Evolutionary conservation across 2,329 filamentous ascomycete genomes (phyloP), one percentile per base, ranked within the genome.

Genomic region (Beauveria varroae): DNA sequence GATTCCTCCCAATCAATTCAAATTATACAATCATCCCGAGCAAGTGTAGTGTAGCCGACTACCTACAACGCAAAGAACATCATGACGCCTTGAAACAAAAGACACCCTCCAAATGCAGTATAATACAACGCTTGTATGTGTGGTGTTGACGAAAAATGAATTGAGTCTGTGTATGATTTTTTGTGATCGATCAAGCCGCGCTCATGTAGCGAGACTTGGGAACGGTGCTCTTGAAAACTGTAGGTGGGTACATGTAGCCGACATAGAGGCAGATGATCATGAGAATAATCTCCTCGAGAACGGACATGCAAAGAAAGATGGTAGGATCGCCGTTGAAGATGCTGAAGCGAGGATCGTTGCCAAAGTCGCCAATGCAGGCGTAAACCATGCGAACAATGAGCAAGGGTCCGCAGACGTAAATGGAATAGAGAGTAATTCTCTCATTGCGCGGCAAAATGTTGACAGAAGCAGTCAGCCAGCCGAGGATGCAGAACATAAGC

Each of bases 241-340:
- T 62, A 16, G 61, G 61, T n/a, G 61, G 61, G 44, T 52, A 62
- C 30, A 40, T 60, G 50, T 58, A 60, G 51, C 61, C 61, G 22
- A 62, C 58, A 40, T 52, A 59, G 59, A 65, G 62, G 51, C 58
- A 63, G 28, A 65, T 60, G n/a, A 57, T 22, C 47, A 62, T 60
- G 40, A 62, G 41, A 22, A 65, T 22, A 52, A 65, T 65, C 50
- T 65, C 63, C 59, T 60, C 49, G 16, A 65, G 59, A 3, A 65
- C 55, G 9, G 54, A 61, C 63, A 65, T 65, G 59, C 62, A 62
- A 10, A 64, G 63, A 34, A 62, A 63, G 16, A 65, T 54, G n/a
- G 63, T 64, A 10, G 59, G 44, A 44, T 62, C 60, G 34, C 63
- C 63, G n/a, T 64, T 30, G 8, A 65, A 57, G 22, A 63, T 52